Base-by-base conservation (phyloP, 2,329 filamentous ascomycete genomes). In the Nannizzia gypsea region DNA sequence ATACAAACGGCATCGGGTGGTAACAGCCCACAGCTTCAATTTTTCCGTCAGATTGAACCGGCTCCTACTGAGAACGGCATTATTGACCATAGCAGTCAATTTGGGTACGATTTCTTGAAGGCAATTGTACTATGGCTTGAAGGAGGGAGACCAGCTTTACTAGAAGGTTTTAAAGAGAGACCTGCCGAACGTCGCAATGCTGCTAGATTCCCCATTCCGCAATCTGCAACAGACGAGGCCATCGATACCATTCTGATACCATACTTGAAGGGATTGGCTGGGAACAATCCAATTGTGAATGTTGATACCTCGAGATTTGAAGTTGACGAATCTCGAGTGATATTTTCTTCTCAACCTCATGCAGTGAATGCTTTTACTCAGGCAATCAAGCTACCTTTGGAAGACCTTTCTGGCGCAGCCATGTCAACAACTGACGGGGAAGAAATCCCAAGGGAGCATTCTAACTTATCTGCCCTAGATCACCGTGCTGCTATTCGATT, bases 31-130 rank as follows among this genome's bases (percentile, higher is more conserved):
- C 71, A 74, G 8, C 66, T 77, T 24, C 68, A 73, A n/a, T 67
- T 73, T 52, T 83, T 83, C 64, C 68, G 73, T n/a, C 71, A 74
- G 20, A 78, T 83, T 26, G 70, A 70, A 46, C 76, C 77, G 17
- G 77, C 79, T 0, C 70, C 75, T 54, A 70, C 73, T 22, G 74
- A 81, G 67, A 68, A 77, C 64, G 66, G 68, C 60, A 58, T 67
- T 36, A 66, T 76, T 20, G 66, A 74, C 11, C 64, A 65, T 6
- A 71, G 75, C 20, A 76, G 81, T 50, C 78, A 79, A 13, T 86
- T 86, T 66, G 77, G 77, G n/a, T 85, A 84, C 64, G 83, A 86
- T 64, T 86, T 86, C 64, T 65, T 86, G 26, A 84, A 82, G 67
- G 82, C 83, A 0, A 83, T 86, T 48, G 66, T 84, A 1, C 73